These are phyloP conservation scores for Conticribra guillardii DNA, from an alignment of 108 stramenopile species.

Conservation along the genomic window DNA sequence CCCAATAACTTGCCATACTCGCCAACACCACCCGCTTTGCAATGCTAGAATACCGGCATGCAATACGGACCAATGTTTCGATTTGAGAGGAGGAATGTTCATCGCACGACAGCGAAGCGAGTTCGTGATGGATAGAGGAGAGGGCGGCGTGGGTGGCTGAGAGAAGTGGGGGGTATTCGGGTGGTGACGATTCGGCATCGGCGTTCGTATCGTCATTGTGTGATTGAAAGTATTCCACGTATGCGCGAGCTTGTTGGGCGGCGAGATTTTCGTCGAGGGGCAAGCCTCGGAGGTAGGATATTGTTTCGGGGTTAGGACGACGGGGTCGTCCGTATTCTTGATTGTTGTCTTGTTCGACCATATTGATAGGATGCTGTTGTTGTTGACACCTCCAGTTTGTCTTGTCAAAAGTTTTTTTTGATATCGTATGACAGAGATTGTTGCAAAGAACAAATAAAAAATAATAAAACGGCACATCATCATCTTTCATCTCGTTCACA, in stretches of 20 bases:
- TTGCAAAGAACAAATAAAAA: too few species aligned
- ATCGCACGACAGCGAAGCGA: conserved; percentile 84
- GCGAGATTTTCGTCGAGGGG: conserved; percentile 72
- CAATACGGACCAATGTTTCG: conserved; percentile 70
- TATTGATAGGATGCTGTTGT: background rate
- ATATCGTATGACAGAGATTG: too few species aligned
- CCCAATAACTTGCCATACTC: conserved; percentile 64
- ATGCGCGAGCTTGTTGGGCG: conserved; percentile 57
- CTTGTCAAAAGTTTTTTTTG: too few species aligned
- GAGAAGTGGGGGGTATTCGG: conserved; percentile 67
- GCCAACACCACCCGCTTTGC: conserved; percentile 66
- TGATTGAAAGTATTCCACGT: conserved; percentile 40
- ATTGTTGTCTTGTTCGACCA: conserved; percentile 10
- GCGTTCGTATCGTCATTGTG: conserved; percentile 18
- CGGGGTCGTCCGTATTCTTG: conserved; percentile 77
- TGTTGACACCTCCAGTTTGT: too few species aligned
- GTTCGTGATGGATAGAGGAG: conserved; percentile 76
- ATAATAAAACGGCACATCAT: too few species aligned
- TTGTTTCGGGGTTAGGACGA: conserved; percentile 76
- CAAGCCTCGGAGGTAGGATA: conserved; percentile 75
- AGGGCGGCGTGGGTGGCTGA: conserved; percentile 76
- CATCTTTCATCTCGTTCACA: too few species aligned
- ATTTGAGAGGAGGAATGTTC: conserved; percentile 70
- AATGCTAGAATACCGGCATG: conserved; percentile 63
- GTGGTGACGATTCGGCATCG: too few species aligned